phyloP scores from a whole-genome alignment of 345 rosid genomes.

The Euphorbia pulcherrima region DNA sequence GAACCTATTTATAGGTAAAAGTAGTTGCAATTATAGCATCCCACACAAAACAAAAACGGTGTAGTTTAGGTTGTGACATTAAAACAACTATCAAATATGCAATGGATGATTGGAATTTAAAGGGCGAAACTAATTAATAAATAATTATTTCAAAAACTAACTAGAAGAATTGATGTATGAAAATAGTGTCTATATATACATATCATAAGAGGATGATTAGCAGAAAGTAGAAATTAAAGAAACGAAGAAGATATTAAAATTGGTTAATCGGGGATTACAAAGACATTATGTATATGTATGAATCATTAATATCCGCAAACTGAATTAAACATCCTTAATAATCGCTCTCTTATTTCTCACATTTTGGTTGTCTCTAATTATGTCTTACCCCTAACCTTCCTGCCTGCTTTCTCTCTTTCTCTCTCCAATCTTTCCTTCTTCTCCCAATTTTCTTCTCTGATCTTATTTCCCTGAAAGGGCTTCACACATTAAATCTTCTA shows the following conservation, averaged over 20 bases:
- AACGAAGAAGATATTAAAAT: neutral
- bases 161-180: neutral
- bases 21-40: too few relatives aligned
- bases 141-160: too few relatives aligned
- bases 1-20: too few relatives aligned
- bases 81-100: too few relatives aligned
- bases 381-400: neutral
- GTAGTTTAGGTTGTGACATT: too few relatives aligned
- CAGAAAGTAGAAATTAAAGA: neutral
- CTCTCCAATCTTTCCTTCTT: neutral
- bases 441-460: neutral
- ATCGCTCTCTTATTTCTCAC: neutral
- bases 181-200: too few relatives aligned
- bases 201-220: neutral
- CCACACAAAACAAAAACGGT: too few relatives aligned
- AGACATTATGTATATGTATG: too few relatives aligned
- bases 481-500: slow-evolving; percentile 2
- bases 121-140: too few relatives aligned
- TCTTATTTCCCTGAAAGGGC: neutral
- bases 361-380: neutral
- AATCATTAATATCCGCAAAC: slow-evolving; percentile 6
- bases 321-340: slow-evolving; percentile 5
- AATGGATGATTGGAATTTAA: too few relatives aligned
- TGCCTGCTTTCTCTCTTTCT: neutral
- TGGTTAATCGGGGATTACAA: neutral